A percentile compares a stretch with the other conserved stretches of the same genome.
These are phyloP conservation scores for Paramecium sonneborni DNA, from an alignment of 73 alveolate genomes.

Conservation along the genomic window DNA sequence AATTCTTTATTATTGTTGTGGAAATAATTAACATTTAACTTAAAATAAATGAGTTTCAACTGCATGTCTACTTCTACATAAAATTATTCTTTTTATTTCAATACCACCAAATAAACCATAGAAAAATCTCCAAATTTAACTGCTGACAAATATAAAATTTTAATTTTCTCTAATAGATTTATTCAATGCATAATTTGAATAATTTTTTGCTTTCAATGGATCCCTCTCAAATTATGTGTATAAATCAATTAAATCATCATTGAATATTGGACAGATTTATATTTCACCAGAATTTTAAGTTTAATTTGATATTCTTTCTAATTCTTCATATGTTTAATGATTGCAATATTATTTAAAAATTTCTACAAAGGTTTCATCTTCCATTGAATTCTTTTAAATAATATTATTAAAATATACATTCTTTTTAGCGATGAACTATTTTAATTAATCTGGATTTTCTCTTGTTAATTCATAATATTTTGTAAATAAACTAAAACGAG, in stretches of 20 bases:
- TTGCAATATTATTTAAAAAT: not conserved
- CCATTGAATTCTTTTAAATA: not conserved
- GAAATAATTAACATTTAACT: conserved; percentile 53
- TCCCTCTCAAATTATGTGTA: conserved; percentile 60
- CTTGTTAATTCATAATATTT: not conserved
- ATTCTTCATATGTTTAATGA: not conserved
- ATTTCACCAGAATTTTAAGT: not conserved
- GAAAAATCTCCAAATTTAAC: conserved; percentile 59
- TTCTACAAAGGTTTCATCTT: conserved; percentile 36
- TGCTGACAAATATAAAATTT: conserved; percentile 62
- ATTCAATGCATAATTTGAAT: conserved; percentile 58
- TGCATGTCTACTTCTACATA: conserved; percentile 56
- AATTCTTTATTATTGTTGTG: not conserved
- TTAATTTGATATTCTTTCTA: not conserved
- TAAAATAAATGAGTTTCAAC: conserved; percentile 69
- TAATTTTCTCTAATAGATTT: conserved; percentile 50
- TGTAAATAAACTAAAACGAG: not conserved
- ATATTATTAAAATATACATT: not conserved
- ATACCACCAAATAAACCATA: conserved; percentile 55
- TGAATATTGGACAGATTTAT: not conserved
- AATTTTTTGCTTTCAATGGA: conserved; percentile 40
- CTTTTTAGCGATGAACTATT: not conserved
- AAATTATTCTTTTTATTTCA: conserved; percentile 34
- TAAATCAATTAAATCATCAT: conserved; percentile 19
- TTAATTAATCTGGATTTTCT: not conserved